A percentile compares a stretch with the other conserved stretches of the same genome.
These are phyloP conservation scores for Glycine tomentella DNA, from an alignment of 306 rosid genomes.

Conservation along the genomic window DNA sequence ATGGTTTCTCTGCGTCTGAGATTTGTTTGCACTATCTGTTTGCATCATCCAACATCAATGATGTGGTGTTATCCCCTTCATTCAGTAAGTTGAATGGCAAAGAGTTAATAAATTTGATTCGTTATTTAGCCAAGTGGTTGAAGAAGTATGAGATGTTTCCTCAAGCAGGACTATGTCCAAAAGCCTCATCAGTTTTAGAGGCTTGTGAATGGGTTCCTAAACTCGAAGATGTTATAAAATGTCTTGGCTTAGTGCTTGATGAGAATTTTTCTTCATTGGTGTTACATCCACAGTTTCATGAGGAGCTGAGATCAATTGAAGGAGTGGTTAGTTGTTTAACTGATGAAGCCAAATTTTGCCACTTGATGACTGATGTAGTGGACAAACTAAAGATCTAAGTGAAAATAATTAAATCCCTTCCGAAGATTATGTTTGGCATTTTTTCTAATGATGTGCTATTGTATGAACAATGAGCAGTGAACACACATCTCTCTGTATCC, in stretches of 20 bases:
- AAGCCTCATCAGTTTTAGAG: slow-evolving; percentile 60
- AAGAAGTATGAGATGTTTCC: slow-evolving; percentile 87
- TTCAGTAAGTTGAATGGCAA: slow-evolving; percentile 70
- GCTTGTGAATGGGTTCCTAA: slow-evolving; percentile 83
- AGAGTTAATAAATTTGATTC: slow-evolving; percentile 69
- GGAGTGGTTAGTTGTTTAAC: slow-evolving; percentile 62
- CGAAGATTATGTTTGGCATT: background rate
- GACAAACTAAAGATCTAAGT: slow-evolving; percentile 55
- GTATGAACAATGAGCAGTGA: background rate
- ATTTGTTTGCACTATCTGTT: slow-evolving; percentile 79
- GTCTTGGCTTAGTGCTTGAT: slow-evolving; percentile 69
- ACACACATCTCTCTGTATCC: background rate
- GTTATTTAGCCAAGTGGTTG: slow-evolving; percentile 84
- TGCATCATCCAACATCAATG: slow-evolving; percentile 66
- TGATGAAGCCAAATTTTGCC: slow-evolving; percentile 66
- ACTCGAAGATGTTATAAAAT: slow-evolving; percentile 73
- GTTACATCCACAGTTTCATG: slow-evolving; percentile 74
- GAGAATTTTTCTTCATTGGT: slow-evolving; percentile 76
- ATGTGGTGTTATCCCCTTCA: slow-evolving; percentile 59
- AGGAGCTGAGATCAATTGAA: slow-evolving; percentile 68
- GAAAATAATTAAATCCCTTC: slow-evolving; percentile 26
- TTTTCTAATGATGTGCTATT: slow-evolving; percentile 20
- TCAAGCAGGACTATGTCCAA: slow-evolving; percentile 67
- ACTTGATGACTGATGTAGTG: slow-evolving; percentile 57
- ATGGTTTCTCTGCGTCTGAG: slow-evolving; percentile 72